Conservation (phyloP, 2,329 filamentous ascomycete species). For the Fusarium nematophilum region DNA sequence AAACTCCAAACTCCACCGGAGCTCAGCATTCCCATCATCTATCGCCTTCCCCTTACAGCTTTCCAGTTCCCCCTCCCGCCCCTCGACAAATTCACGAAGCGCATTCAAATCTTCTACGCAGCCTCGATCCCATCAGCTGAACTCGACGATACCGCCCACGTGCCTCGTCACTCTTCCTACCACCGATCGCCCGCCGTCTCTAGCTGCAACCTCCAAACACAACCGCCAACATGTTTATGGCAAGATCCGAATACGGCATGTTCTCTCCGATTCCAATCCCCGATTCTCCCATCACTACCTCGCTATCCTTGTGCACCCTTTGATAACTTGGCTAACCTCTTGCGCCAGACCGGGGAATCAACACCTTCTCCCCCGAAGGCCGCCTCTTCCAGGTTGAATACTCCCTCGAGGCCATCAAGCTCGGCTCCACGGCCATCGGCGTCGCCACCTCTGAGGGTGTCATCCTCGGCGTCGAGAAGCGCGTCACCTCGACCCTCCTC, state of each 20-base stretch:
- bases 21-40: conserved; percentile 39
- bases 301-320: neutral
- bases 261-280: conserved; percentile 45
- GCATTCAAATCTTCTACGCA: neutral
- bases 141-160: neutral
- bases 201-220: conserved; percentile 30
- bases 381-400: conserved; percentile 99
- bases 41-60: conserved; percentile 17
- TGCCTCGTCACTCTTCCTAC: conserved; percentile 2
- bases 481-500: conserved; percentile 95
- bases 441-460: conserved; percentile 96
- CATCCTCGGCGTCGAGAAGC: conserved; percentile 98
- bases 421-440: conserved; percentile 97
- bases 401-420: conserved; percentile 99
- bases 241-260: conserved; percentile 99
- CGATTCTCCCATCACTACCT: conserved; percentile 32
- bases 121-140: neutral
- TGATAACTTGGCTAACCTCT: conserved; percentile 30
- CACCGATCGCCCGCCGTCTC: conserved; percentile 13
- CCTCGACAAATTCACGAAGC: conserved; percentile 5
- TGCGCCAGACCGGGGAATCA: conserved; percentile 90
- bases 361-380: conserved; percentile 99
- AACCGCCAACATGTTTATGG: conserved; percentile 92
- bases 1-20: conserved; percentile 42
- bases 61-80: conserved; percentile 8